These are phyloP conservation scores for Starmerella stigmatis DNA, from an alignment of 805 yeast genomes.

Conservation along the genomic window DNA sequence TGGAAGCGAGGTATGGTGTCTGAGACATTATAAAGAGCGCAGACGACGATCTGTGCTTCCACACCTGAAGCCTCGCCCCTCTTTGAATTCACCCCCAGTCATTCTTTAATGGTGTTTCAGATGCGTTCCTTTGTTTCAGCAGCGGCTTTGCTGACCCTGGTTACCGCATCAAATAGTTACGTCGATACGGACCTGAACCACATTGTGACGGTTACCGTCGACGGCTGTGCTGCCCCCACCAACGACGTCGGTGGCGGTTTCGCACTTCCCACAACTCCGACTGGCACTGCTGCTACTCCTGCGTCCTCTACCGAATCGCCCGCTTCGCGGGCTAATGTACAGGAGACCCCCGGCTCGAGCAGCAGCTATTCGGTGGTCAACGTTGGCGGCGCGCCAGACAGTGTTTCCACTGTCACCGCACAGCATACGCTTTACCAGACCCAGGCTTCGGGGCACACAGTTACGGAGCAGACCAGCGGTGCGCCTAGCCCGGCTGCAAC, in stretches of 20 bases:
- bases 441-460: neutral
- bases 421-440: neutral
- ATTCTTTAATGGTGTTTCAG: constrained; percentile 1
- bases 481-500: neutral
- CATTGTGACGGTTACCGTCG: constrained; percentile 23
- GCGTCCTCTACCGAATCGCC: neutral
- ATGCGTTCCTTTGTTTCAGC: constrained; percentile 15
- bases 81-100: constrained; percentile 4
- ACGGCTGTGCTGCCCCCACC: constrained; percentile 13
- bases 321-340: too few species aligned
- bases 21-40: constrained; percentile 1
- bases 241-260: neutral
- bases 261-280: neutral
- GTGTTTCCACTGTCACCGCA: constrained; percentile 16
- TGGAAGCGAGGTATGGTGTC: constrained; percentile 4
- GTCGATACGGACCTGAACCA: constrained; percentile 25
- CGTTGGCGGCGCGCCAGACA: constrained; percentile 22
- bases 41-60: neutral
- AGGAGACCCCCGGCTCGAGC: too few species aligned
- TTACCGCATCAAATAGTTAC: constrained; percentile 17
- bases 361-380: constrained; percentile 25
- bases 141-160: constrained; percentile 4
- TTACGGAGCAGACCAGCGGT: neutral
- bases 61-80: constrained; percentile 7
- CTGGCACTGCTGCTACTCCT: neutral